Evolutionary conservation across 2,329 filamentous ascomycete genomes (phyloP), one percentile per base, ranked within the genome.

Genomic region (Chrysoporthe cubensis): DNA sequence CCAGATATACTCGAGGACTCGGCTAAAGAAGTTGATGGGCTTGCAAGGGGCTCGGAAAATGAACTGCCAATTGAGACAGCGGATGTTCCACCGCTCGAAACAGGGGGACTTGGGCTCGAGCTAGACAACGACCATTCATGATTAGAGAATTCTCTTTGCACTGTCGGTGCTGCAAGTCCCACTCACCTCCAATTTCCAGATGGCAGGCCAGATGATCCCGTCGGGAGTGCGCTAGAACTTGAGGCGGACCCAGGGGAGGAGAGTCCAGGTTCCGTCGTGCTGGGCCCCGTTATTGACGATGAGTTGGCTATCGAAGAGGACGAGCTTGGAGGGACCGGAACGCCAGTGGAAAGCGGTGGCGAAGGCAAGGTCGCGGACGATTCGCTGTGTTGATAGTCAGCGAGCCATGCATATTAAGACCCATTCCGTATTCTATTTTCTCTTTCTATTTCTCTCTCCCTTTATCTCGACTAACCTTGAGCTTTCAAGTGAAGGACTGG

Each of bases 131-230:
- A 44, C 32, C 1, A 50, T 14, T 54, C 1, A 50, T 14, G 9
- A 37, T 66, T 26, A 67, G 34, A 9, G 5, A 40, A 37, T 9
- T 18, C 11, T 57, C 7, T n/a, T 11, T 57, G 16, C 16, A 16
- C 54, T 2, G 54, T 18, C 32, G 9, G 16, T 6, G 18, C 1
- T 57, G 34, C 16, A 4, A 40, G n/a, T 34, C 13, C 18, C 11
- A n/a, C 34, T 57, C 40, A 67, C 65, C 65, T 68, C n/a, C 52
- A 63, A 46, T 54, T 52, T 40, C n/a, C 59, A 3, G 67, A 16
- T 42, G 54, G 44, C 11, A 60, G 14, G n/a, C n/a, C 34, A 32
- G 60, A 46, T 26, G 67, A 57, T 13, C 59, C 14, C 32, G 67
- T 69, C 16, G 40, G 60, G 18, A 57, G 37, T 18, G 56, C 46